These are phyloP conservation scores for Fusarium keratoplasticum DNA, from an alignment of 2,329 filamentous ascomycete genomes.

Conservation along the genomic window DNA sequence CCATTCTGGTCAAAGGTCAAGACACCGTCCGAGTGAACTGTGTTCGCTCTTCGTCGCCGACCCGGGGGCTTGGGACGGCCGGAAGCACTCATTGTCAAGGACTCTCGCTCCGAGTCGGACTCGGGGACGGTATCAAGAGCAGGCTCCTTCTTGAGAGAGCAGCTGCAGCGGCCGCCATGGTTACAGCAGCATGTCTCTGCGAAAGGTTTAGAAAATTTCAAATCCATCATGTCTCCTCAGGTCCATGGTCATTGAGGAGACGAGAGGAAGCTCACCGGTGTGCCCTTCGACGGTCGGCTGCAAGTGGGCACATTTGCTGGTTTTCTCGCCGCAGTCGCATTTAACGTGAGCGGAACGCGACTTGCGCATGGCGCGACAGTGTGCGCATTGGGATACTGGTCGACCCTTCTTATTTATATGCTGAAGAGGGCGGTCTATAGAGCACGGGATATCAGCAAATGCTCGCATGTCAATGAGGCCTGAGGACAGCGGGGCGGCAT, in stretches of 20 bases:
- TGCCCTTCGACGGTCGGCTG: conserved; percentile 68
- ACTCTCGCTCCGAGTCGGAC: conserved; percentile 67
- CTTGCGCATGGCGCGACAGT: conserved; percentile 97
- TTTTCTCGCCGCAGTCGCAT: conserved; percentile 97
- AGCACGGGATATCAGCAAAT: conserved; percentile 38
- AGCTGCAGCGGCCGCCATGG: conserved; percentile 75
- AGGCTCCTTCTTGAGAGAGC: conserved; percentile 71
- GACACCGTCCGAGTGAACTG: conserved; percentile 69
- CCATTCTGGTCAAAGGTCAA: conserved; percentile 72
- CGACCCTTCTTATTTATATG: conserved; percentile 98
- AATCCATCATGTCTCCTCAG: conserved; percentile 15
- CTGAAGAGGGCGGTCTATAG: conserved; percentile 84
- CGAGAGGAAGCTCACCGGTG: conserved; percentile 61
- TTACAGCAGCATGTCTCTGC: conserved; percentile 77
- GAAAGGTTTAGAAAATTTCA: conserved; percentile 31
- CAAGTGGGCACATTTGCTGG: conserved; percentile 74
- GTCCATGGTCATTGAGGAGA: conserved; percentile 11
- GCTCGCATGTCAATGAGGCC: conserved; percentile 4
- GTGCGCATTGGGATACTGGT: conserved; percentile 96
- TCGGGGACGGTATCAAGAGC: conserved; percentile 72
- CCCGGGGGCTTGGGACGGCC: conserved; percentile 55
- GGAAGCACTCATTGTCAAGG: conserved; percentile 41
- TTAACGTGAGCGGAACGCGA: conserved; percentile 93
- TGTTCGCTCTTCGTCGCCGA: conserved; percentile 69
- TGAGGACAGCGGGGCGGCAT: neutral